Evolutionary conservation across 2,329 filamentous ascomycete species (phyloP), one percentile per base, ranked within the genome.

Genomic region (Fusarium odoratissimum): DNA sequence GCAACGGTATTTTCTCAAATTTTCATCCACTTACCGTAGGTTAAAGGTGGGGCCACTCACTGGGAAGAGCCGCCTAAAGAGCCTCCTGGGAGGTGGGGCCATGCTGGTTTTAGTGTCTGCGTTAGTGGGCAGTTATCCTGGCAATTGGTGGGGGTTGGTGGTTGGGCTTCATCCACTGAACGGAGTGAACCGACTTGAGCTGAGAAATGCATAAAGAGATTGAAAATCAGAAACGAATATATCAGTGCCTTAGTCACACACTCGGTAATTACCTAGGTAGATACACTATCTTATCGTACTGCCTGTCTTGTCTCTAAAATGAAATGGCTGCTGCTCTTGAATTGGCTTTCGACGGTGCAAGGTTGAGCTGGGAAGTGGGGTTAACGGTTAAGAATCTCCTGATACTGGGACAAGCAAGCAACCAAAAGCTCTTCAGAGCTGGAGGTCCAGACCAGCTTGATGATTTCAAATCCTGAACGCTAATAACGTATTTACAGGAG

Each of bases 11-110:
- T 64, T 42, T 37, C 31, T 54, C 35, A 49, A 48, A 17, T 57
- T 57, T 49, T 38, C 61, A 60, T 64, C 70, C 61, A 73, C 70
- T 67, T 71, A 35, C 70, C 54, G 56, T 31, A 44, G 37, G 64
- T 56, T 28, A 25, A 48, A 52, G 45, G 54, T 46, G 64, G 67
- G 44, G 31, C 52, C 54, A 28, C 38, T 37, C n/a, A 33, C 25
- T 58, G 23, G 21, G 33, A 51, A 38, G 42, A 58, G 55, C 28
- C 37, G 40, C 40, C 38, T 28, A 23, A 55, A 56, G 64, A 64
- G 66, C 58, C 58, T 69, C 64, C 51, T 21, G 30, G 25, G 46
- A 37, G 42, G 66, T 64, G 66, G 66, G 33, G 45, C 30, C 13
- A 38, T 38, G 7, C n/a, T 23, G 45, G 13, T 33, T 33, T 67